Base-by-base conservation (phyloP, 2,329 filamentous ascomycete genomes). In the Aureobasidium lini region DNA sequence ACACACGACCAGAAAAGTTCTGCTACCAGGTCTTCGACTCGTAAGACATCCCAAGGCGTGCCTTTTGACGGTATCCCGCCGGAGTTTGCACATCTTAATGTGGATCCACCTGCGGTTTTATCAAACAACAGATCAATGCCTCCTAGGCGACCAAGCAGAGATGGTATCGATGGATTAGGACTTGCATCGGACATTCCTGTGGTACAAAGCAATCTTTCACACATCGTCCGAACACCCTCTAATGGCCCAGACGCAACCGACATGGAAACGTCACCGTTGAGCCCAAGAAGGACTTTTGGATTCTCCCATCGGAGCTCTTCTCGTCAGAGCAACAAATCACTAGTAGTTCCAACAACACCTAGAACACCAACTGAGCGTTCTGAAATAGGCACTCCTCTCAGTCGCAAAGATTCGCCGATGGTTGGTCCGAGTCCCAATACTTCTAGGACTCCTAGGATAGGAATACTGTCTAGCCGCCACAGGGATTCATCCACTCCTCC, bases 31-130 rank as follows among this genome's bases (percentile, higher is more conserved):
- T 4, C 52, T 9, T 32, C 43, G 23, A 34, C 18, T 7, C 43
- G 43, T 15, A 53, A 23, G 39, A 54, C 31, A 32, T 47, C 39
- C 40, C 15, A 15, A 15, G 34, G 42, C 23, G 42, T 29, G 23
- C 32, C 16, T 28, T 6, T 47, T 32, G 34, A 34, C 4, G 54
- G 43, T 48, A 60, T 62, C 4, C 70, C 71, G 23, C 72, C 72
- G 7, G 72, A 75, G 54, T 67, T 75, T 18, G 72, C 72, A 0
- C 62, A 86, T 85, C 64, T 88, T 81, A 71, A 72, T 50, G 67
- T 88, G 77, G 77, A 89, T 82, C 68, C 73, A 83, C 79, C 80
- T 2, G 69, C 81, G 16, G 70, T 65, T 59, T 28, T 79, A 80
- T 56, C 64, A 11, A 34, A 52, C 60, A 62, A 76, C 75, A 67